phyloP scores from a whole-genome alignment of 2,329 filamentous ascomycete species.

The Sordariomycetes sp. region DNA sequence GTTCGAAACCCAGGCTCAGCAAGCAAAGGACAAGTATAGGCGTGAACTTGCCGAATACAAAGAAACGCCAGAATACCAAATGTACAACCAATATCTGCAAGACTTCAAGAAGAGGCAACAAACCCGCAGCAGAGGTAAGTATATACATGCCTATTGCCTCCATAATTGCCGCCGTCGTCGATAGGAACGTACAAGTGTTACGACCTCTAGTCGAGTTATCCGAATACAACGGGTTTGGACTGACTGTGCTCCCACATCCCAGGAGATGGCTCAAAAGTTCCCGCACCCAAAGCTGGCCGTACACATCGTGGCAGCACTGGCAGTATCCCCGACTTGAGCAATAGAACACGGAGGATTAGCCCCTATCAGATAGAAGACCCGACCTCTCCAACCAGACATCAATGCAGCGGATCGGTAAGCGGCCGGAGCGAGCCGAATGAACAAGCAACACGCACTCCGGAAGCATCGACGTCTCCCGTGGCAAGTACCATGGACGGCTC shows the following conservation, averaged over 20 bases:
- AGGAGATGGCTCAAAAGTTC: conserved; percentile 33
- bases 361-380: not conserved
- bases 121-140: conserved; percentile 39
- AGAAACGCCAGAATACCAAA: conserved; percentile 55
- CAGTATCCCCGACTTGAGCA: not conserved
- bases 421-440: not conserved
- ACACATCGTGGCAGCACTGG: not conserved
- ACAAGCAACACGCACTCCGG: not conserved
- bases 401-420: not conserved
- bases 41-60: conserved; percentile 63
- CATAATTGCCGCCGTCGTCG: not conserved
- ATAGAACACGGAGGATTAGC: conserved; percentile 8
- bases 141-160: not conserved
- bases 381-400: not conserved
- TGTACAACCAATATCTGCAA: conserved; percentile 58
- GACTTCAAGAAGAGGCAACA: conserved; percentile 68
- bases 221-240: not conserved
- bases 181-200: not conserved
- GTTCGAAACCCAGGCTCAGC: conserved; percentile 58
- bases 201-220: too few species aligned
- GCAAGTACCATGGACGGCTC: not conserved
- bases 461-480: not conserved
- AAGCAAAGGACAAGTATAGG: conserved; percentile 66
- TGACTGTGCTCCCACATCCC: not conserved
- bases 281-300: too few species aligned